Conservation (phyloP, 345 rosid species). For the Aethionema arabicum region DNA sequence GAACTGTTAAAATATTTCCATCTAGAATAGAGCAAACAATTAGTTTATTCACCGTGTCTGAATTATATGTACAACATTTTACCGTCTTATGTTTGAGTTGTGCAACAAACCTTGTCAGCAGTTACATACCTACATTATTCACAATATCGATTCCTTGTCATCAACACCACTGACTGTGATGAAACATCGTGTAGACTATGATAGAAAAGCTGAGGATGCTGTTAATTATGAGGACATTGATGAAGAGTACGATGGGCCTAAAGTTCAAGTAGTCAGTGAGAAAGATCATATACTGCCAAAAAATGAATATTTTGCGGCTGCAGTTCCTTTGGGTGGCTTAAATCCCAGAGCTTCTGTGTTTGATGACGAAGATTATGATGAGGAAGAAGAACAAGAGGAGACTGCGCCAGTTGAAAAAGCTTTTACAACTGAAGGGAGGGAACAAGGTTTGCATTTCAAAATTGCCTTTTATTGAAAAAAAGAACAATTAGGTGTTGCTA, state of each 20-base stretch:
- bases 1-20: slow-evolving; percentile 13
- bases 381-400: slow-evolving; percentile 73
- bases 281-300: slow-evolving; percentile 78
- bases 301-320: slow-evolving; percentile 60
- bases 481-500: background rate
- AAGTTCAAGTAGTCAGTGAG: slow-evolving; percentile 71
- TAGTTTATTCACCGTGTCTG: slow-evolving; percentile 1
- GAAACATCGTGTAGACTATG: slow-evolving; percentile 63
- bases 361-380: slow-evolving; percentile 95
- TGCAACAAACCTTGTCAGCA: slow-evolving; percentile 18
- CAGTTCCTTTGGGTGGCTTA: slow-evolving; percentile 49
- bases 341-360: slow-evolving; percentile 52
- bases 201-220: slow-evolving; percentile 91
- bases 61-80: background rate
- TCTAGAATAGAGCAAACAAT: background rate
- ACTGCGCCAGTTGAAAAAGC: slow-evolving; percentile 45
- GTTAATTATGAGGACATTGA: slow-evolving; percentile 94
- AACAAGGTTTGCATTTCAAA: slow-evolving; percentile 45
- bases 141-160: slow-evolving; percentile 24
- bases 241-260: slow-evolving; percentile 93
- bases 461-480: slow-evolving; percentile 14
- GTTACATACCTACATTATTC: slow-evolving; percentile 15
- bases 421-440: slow-evolving; percentile 39
- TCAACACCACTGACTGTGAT: slow-evolving; percentile 26
- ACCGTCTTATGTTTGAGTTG: background rate